These are phyloP conservation scores for Furculomyces boomerangus DNA, from an alignment of 371 early-diverging fungal genomes.

Conservation along the genomic window DNA sequence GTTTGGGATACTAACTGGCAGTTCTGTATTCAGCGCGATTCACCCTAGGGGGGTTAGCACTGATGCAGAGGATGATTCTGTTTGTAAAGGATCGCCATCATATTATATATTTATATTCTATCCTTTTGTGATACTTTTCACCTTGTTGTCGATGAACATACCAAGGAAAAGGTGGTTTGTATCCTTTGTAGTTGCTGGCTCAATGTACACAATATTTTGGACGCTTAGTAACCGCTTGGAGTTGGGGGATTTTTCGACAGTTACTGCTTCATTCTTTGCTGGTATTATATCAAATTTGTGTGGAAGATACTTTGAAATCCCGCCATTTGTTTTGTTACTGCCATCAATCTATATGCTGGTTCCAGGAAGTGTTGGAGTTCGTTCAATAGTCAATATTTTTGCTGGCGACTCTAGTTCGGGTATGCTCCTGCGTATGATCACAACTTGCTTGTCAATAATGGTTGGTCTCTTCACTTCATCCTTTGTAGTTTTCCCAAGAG, in stretches of 20 bases:
- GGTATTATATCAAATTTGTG: conserved; percentile 22
- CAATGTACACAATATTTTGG: conserved; percentile 10
- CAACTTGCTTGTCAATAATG: conserved; percentile 29
- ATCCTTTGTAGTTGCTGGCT: conserved; percentile 8
- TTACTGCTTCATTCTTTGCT: conserved; percentile 17
- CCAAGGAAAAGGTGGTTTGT: conserved; percentile 12
- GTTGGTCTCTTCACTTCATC: conserved; percentile 31
- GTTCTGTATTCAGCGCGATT: conserved; percentile 18
- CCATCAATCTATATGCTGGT: conserved; percentile 31
- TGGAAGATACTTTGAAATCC: conserved; percentile 26
- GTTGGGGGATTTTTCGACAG: conserved; percentile 8
- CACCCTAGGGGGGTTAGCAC: too few relatives aligned
- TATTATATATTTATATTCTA: conserved; percentile 14
- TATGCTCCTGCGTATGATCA: conserved; percentile 29
- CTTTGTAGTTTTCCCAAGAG: conserved; percentile 27
- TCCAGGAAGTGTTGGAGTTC: conserved; percentile 33
- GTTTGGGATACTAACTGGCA: conserved; percentile 50
- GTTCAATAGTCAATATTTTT: conserved; percentile 27
- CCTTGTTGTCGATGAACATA: conserved; percentile 13
- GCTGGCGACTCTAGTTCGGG: conserved; percentile 13
- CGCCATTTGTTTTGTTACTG: conserved; percentile 31
- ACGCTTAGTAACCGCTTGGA: conserved; percentile 8
- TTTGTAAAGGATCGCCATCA: too few relatives aligned
- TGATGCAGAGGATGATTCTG: too few relatives aligned
- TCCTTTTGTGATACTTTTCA: conserved; percentile 9